Evolutionary conservation across 78 protist species (phyloP).

Genomic region (Trichosphaerium sp.): DNA sequence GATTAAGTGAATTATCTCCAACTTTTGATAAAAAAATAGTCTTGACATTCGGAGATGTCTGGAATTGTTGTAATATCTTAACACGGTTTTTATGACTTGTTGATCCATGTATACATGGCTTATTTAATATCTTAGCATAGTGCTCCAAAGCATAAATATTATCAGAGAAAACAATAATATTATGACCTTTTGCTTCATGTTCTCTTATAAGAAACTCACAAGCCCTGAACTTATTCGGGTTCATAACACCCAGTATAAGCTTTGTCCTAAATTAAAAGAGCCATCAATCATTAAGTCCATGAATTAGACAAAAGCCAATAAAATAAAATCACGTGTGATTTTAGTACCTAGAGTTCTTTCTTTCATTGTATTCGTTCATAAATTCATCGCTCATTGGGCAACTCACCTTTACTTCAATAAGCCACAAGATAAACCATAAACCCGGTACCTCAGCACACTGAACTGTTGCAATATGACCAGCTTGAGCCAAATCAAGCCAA

Average conservation of each 20-base stretch:
- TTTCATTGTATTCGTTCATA: background rate
- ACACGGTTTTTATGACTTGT: conserved; percentile 59
- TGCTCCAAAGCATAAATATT: conserved; percentile 57
- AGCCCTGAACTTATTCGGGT: conserved; percentile 87
- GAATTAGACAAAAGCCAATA: too few species aligned
- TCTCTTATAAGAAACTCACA: conserved; percentile 68
- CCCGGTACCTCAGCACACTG: conserved; percentile 46
- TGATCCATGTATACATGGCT: conserved; percentile 65
- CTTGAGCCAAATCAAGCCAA: conserved; percentile 90
- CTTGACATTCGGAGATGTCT: conserved; percentile 2
- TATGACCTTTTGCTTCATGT: conserved; percentile 87
- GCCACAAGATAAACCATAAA: background rate
- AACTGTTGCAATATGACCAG: conserved; percentile 67
- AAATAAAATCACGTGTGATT: background rate
- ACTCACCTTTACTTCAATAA: conserved; percentile 54
- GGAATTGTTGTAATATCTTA: conserved; percentile 42
- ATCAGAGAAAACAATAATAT: conserved; percentile 91
- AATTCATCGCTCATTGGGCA: conserved; percentile 76
- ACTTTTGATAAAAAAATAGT: conserved; percentile 78
- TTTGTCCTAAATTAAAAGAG: conserved; percentile 8
- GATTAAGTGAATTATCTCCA: conserved; percentile 94
- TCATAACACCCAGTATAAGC: conserved; percentile 68
- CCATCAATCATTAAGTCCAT: too few species aligned
- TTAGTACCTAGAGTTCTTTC: background rate
- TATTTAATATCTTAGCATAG: conserved; percentile 58